phyloP scores from a whole-genome alignment of 2,329 filamentous ascomycete genomes.

The Fusarium poae region DNA sequence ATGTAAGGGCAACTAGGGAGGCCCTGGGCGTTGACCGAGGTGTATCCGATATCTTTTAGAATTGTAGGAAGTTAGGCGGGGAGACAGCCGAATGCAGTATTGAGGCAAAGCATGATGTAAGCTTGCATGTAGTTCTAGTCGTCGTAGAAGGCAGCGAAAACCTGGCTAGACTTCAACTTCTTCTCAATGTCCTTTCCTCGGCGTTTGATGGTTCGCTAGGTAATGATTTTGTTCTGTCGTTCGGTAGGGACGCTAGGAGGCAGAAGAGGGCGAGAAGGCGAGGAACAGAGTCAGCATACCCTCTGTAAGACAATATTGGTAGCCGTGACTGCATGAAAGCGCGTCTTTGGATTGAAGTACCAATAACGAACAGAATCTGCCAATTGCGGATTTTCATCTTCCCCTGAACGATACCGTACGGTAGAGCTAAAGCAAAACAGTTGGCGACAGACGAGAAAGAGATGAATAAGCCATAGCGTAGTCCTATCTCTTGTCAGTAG shows the following conservation, averaged over 20 bases:
- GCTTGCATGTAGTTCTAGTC: constrained; percentile 64
- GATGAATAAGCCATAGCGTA: not conserved
- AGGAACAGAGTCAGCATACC: not conserved
- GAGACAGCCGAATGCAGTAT: constrained; percentile 56
- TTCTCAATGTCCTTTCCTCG: constrained; percentile 8
- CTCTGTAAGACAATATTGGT: not conserved
- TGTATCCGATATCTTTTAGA: constrained; percentile 1
- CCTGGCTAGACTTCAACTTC: constrained; percentile 50
- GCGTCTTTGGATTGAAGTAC: not conserved
- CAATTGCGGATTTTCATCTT: not conserved
- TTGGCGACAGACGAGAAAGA: constrained; percentile 2
- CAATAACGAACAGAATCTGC: not conserved
- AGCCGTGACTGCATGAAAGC: not conserved
- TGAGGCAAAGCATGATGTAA: constrained; percentile 58
- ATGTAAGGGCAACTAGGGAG: constrained; percentile 1
- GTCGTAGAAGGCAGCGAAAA: constrained; percentile 61
- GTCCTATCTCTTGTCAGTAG: constrained; percentile 62
- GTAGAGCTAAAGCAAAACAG: not conserved
- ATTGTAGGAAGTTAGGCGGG: constrained; percentile 68
- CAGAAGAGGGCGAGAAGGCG: not conserved
- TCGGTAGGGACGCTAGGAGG: constrained; percentile 75
- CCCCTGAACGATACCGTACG: not conserved
- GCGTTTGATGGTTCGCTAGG: not conserved
- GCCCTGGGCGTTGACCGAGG: not conserved
- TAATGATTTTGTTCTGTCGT: constrained; percentile 55